Evolutionary conservation across 2,329 filamentous ascomycete genomes (phyloP).

Genomic region (Fusarium sp.): DNA sequence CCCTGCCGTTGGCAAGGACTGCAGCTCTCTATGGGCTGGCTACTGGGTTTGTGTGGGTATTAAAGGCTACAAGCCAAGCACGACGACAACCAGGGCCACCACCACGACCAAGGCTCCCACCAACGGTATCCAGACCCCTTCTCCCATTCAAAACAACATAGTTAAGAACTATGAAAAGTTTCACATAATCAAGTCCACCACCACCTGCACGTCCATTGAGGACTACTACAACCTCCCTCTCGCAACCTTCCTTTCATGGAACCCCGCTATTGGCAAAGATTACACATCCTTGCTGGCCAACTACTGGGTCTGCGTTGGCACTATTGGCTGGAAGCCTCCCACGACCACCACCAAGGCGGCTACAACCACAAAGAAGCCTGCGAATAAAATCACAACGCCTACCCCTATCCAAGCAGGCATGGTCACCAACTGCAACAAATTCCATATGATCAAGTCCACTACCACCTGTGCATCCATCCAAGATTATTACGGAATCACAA

Average conservation of each 20-base stretch:
- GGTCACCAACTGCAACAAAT: not conserved
- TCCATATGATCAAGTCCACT: not conserved
- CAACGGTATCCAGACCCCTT: not conserved
- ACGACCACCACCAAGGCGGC: not conserved
- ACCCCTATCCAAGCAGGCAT: not conserved
- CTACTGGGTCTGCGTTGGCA: conserved; percentile 7
- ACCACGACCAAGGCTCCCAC: not conserved
- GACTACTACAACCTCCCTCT: conserved; percentile 4
- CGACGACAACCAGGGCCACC: not conserved
- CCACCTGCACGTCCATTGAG: conserved; percentile 25
- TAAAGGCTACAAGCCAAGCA: not conserved
- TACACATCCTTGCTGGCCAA: conserved; percentile 14
- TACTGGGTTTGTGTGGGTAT: not conserved
- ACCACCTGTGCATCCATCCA: not conserved
- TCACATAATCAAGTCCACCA: conserved; percentile 17
- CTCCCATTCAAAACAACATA: conserved; percentile 27
- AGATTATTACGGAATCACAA: not conserved
- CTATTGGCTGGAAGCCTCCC: not conserved
- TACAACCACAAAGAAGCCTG: not conserved
- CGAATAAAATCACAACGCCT: conserved; percentile 44
- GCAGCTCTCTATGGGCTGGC: not conserved
- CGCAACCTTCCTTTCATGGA: conserved; percentile 36
- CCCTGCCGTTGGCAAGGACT: not conserved
- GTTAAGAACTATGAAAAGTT: conserved; percentile 39
- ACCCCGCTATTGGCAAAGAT: conserved; percentile 20